phyloP scores from a whole-genome alignment of 768 basidiomycete genomes.

The Podaxis sp. region DNA sequence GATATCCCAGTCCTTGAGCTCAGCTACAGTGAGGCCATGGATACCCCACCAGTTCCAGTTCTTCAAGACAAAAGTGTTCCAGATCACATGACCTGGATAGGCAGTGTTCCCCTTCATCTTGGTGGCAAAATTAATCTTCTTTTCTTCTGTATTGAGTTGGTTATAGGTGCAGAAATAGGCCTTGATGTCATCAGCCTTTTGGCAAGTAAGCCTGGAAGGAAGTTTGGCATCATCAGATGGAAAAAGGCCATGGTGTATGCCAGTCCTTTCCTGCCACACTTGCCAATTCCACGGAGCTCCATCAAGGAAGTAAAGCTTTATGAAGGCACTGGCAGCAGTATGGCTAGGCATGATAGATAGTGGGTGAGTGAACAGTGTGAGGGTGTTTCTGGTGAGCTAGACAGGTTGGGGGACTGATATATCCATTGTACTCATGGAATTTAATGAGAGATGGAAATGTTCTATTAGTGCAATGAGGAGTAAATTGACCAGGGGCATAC shows the following conservation, averaged over 20 bases:
- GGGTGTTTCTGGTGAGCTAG: too few relatives aligned
- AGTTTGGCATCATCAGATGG: constrained; percentile 14
- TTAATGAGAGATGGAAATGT: too few relatives aligned
- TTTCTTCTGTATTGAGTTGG: neutral
- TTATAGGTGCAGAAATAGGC: constrained; percentile 18
- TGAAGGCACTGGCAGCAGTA: constrained; percentile 2
- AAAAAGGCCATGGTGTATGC: constrained; percentile 18
- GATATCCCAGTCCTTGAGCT: neutral
- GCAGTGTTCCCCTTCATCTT: neutral
- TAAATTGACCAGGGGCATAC: too few relatives aligned
- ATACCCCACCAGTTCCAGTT: neutral
- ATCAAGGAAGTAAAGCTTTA: neutral
- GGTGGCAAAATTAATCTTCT: constrained; percentile 15
- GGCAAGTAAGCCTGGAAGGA: constrained; percentile 14
- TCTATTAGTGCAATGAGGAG: too few relatives aligned
- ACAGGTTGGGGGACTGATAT: too few relatives aligned
- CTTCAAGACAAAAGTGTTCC: neutral
- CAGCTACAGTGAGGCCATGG: neutral
- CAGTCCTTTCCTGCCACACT: constrained; percentile 17
- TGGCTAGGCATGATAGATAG: neutral
- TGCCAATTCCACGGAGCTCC: constrained; percentile 16
- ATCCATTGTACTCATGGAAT: too few relatives aligned
- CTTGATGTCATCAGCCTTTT: constrained; percentile 11
- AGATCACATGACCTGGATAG: neutral
- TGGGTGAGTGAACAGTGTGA: too few relatives aligned